A percentile compares a stretch with the other conserved stretches of the same genome.
These are phyloP conservation scores for Salix exigua DNA, from an alignment of 345 rosid genomes.

Conservation along the genomic window DNA sequence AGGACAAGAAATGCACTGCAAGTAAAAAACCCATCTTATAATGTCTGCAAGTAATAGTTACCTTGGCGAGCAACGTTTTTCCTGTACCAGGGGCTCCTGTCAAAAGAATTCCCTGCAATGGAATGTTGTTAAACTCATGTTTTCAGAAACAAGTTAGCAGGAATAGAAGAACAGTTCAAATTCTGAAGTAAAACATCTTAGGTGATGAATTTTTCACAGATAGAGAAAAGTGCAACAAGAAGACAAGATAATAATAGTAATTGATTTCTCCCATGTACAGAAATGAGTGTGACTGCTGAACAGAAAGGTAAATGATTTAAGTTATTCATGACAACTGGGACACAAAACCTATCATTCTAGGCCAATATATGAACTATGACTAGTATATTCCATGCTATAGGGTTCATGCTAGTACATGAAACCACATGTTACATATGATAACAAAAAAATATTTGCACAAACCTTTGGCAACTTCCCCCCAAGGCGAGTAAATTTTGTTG, in stretches of 20 bases:
- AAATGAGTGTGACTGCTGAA: not conserved
- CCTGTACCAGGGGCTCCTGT: slow-evolving; percentile 99
- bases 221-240: not conserved
- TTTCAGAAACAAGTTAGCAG: not conserved
- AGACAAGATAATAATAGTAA: not conserved
- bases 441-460: slow-evolving; percentile 15
- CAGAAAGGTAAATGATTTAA: not conserved
- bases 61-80: slow-evolving; percentile 96
- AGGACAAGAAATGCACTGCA: not conserved
- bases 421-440: not conserved
- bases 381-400: not conserved
- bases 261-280: not conserved
- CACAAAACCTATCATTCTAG: not conserved
- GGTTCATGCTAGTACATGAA: not conserved
- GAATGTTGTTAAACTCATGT: slow-evolving; percentile 4
- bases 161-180: not conserved
- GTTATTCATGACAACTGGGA: not conserved
- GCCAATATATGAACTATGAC: not conserved
- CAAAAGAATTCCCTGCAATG: slow-evolving; percentile 85
- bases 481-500: slow-evolving; percentile 92
- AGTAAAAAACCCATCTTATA: not conserved
- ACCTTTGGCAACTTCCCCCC: slow-evolving; percentile 99
- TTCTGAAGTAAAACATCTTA: not conserved
- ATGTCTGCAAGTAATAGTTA: slow-evolving; percentile 20
- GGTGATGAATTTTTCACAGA: not conserved